Conservation (phyloP, 257 asterid species). For the Linaria vulgaris region DNA sequence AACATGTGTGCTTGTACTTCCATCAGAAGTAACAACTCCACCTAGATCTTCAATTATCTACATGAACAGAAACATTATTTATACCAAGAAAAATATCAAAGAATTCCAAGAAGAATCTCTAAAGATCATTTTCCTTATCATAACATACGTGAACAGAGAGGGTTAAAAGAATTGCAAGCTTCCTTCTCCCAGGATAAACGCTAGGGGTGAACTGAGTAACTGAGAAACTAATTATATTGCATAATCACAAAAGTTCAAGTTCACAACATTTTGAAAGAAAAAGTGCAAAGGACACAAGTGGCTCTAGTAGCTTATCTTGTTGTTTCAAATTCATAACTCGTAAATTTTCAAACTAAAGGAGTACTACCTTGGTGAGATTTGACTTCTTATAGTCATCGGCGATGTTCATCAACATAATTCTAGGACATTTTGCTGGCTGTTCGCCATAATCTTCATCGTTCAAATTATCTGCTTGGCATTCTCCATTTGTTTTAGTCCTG, state of each 20-base stretch:
- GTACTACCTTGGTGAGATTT: conserved; percentile 65
- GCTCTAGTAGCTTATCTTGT: not conserved
- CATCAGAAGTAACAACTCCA: conserved; percentile 79
- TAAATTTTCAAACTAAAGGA: not conserved
- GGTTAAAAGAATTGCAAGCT: no score
- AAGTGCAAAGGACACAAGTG: not conserved
- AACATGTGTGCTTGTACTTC: conserved; percentile 73
- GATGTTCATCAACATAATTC: conserved; percentile 84
- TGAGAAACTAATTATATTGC: not conserved
- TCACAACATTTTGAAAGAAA: no score
- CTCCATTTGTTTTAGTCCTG: conserved; percentile 37
- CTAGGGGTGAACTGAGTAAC: not conserved
- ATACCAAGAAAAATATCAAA: conserved; percentile 1
- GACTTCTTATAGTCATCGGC: conserved; percentile 77
- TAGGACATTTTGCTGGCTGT: conserved; percentile 29
- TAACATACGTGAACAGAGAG: not conserved
- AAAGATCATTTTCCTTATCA: conserved; percentile 4
- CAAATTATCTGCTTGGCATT: conserved; percentile 31
- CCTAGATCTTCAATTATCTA: conserved; percentile 82
- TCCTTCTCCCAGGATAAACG: no score
- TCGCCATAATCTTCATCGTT: conserved; percentile 32
- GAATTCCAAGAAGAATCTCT: conserved; percentile 8
- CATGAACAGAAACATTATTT: conserved; percentile 27
- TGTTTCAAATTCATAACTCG: not conserved
- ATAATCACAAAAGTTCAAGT: not conserved